Evolutionary conservation across 2,329 filamentous ascomycete genomes (phyloP), one percentile per base, ranked within the genome.

Genomic region (Paecilomyces fulvus): DNA sequence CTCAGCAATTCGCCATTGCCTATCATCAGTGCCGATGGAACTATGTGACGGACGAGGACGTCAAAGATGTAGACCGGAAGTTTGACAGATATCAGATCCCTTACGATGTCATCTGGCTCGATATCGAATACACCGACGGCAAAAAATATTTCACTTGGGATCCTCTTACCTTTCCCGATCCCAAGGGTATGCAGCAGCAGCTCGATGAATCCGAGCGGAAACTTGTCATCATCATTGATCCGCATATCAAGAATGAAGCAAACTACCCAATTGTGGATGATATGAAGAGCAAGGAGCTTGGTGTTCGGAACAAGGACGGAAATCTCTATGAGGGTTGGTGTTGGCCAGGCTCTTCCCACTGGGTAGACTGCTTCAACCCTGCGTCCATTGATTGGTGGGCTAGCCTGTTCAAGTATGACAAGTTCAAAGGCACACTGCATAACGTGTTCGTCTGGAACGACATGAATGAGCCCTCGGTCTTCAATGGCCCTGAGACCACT

Each of bases 21-120:
- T 96, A 97, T 73, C 94, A 99, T 69, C 94, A 99, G 73, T 97
- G 94, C 72, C 88, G 94, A 65, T 99, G 94, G 94, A 99, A 99
- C 76, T 99, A 99, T 70, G 87, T 96, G 56, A 95, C 90, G 1
- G 92, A 96, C 65, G 91, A 96, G 61, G 94, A 99, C 73, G 92
- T 99, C 57, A 95, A 89, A 72, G 92, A 97, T 67, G 92, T 99
- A 48, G 92, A 97, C 70, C 86, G 89, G 62, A 95, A 95, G 71
- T 96, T 99, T 77, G 92, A 97, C 77, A 95, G 94, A 76, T 84
- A 86, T 74, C 87, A 90, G 69, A 96, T 99, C 55, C 94, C 94
- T 0, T 99, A 97, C 76, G 94, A 99, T 73, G 89, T 97, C 61
- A 99, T 99, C 66, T 99, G 94, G 94, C 85, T 99, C 17, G 94